Base-by-base conservation (phyloP, 176 grass and related monocot species). In the Lolium rigidum region DNA sequence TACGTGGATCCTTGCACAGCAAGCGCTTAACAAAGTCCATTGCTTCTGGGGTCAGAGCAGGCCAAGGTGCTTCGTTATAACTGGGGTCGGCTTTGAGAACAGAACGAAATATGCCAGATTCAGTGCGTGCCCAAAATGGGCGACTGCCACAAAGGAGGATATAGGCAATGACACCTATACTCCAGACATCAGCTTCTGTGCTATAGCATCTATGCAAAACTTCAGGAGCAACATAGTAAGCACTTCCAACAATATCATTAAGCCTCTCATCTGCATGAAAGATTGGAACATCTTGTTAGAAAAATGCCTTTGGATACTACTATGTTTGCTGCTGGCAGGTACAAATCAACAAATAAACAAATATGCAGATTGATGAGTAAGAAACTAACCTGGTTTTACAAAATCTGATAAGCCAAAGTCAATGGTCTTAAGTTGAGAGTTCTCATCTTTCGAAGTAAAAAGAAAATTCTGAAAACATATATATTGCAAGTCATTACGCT, bases 211-310 rank as follows among this genome's bases (percentile, higher is more conserved):
- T 95, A 72, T 93, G 93, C 66, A 95, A 78, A 86, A 97, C 92
- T 86, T 97, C 94, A 22, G 94, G 94, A 85, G 94, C 94, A 86
- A 97, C 92, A 62, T 97, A 97, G 87, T 97, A 97, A 74, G 92
- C 94, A 80, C 94, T 97, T 86, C 94, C 94, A 87, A 97, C 94
- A 22, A 98, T 95, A 77, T 98, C 93, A 93, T 95, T 95, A 20
- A 95, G 73, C 86, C 89, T 89, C 85, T 95, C 93, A 89, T 95
- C 93, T 95, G 81, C 51, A 86, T 72, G 77, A 38, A 86, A 70
- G 71, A 80, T 87, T 63, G 72, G 44, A 84, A 75, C 7, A 38
- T 7, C 9, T 3, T 31, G 62, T 84, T 76, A 49, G 87, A 35
- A 35, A 35, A 82, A 15, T 65, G 21, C 16, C 11, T 60, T 49